Percentiles rank a stretch among this genome's conserved stretches.
phyloP scores from a whole-genome alignment of 768 basidiomycete genomes.

The Mycena leptocephala region DNA sequence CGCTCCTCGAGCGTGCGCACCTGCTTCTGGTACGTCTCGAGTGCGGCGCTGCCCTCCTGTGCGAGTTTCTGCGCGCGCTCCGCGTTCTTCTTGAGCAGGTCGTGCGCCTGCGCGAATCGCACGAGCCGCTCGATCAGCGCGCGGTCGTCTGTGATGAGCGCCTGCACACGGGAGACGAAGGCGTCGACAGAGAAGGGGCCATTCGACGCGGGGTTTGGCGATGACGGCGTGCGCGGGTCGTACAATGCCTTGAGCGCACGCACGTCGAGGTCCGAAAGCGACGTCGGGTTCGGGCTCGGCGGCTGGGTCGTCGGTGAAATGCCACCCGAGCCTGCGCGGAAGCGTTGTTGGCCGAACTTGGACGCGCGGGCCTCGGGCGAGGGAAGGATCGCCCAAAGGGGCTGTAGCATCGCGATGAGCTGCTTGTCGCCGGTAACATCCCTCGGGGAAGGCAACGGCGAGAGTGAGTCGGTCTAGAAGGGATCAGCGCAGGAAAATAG shows the following conservation, averaged over 20 bases:
- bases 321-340: conserved; percentile 61
- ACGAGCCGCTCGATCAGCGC: conserved; percentile 88
- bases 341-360: conserved; percentile 68
- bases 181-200: conserved; percentile 82
- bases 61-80: conserved; percentile 93
- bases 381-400: conserved; percentile 88
- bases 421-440: conserved; percentile 61
- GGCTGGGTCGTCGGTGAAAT: conserved; percentile 52
- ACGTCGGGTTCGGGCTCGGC: conserved; percentile 55
- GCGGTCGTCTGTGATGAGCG: conserved; percentile 87
- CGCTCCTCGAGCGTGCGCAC: conserved; percentile 86
- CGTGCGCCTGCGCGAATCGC: conserved; percentile 91
- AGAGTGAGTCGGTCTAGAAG: conserved; percentile 27
- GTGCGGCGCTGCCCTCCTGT: conserved; percentile 81
- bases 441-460: conserved; percentile 41
- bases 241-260: conserved; percentile 90
- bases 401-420: conserved; percentile 75
- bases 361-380: conserved; percentile 87
- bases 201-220: conserved; percentile 42
- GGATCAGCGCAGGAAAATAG: background rate
- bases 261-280: conserved; percentile 89
- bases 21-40: conserved; percentile 95
- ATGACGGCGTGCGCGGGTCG: conserved; percentile 55
- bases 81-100: conserved; percentile 92
- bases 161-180: conserved; percentile 84